Evolutionary conservation across 2,329 filamentous ascomycete species (phyloP).

Genomic region (Trichoderma atroviride): DNA sequence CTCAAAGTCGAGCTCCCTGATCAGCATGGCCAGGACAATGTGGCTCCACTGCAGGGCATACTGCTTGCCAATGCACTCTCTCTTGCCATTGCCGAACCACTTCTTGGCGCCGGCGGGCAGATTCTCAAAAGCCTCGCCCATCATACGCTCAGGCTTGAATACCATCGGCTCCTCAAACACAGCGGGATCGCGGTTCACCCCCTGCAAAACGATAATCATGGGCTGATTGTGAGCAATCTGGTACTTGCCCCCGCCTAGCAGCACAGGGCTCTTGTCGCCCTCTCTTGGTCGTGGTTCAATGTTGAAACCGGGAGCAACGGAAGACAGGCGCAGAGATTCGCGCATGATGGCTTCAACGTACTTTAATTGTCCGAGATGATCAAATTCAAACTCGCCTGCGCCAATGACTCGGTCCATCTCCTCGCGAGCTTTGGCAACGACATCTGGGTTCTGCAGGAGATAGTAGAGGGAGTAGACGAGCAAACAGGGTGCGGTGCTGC

Average conservation of each 20-base stretch:
- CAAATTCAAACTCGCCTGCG: conserved; percentile 46
- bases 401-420: conserved; percentile 59
- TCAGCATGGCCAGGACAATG: conserved; percentile 46
- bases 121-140: conserved; percentile 47
- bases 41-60: conserved; percentile 53
- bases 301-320: conserved; percentile 58
- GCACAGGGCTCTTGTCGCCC: conserved; percentile 47
- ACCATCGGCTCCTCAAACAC: conserved; percentile 52
- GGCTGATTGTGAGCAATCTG: conserved; percentile 52
- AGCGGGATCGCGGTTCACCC: conserved; percentile 52
- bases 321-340: conserved; percentile 58
- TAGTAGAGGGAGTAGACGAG: conserved; percentile 52
- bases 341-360: conserved; percentile 59
- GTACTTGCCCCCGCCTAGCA: conserved; percentile 53
- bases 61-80: conserved; percentile 55
- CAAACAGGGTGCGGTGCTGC: conserved; percentile 52
- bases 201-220: conserved; percentile 53
- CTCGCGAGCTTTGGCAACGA: conserved; percentile 51
- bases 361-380: conserved; percentile 53
- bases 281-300: conserved; percentile 49
- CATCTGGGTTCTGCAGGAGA: conserved; percentile 54
- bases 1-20: conserved; percentile 52
- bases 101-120: conserved; percentile 51
- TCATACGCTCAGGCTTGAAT: conserved; percentile 54
- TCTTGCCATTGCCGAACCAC: conserved; percentile 56